Base-by-base conservation (phyloP, 306 rosid genomes). In the Cucumis cinereus region DNA sequence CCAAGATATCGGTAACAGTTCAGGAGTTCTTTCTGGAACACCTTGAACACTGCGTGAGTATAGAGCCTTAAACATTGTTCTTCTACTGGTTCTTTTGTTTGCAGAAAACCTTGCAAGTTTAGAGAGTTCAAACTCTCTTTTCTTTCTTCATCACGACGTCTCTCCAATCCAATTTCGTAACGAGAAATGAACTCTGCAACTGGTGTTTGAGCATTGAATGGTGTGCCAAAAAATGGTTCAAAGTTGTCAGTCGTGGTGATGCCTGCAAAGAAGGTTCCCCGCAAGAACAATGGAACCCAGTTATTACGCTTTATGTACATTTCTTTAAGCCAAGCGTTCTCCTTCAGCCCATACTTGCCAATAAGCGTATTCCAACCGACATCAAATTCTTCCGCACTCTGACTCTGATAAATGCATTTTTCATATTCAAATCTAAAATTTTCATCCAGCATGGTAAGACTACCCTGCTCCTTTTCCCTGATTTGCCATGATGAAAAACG, bases 401-500 rank as follows among this genome's bases (percentile, higher is more conserved):
- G 89, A 78, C 91, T 91, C 78, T 87, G 93, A 82, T 91, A 80
- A 77, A 89, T 71, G 73, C 98, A 91, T 73, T 85, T 91, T 69
- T 91, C 96, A 50, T 90, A 94, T 72, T 90, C 97, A 79, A 80
- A 84, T 80, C 81, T 79, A 35, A 94, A 87, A 30, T 83, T 86
- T 72, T 86, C 77, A 77, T 89, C 91, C 89, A 90, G 77, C 81
- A 87, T 38, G 74, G 87, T 81, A 57, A 86, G 57, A 77, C 85
- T 82, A 77, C 90, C 96, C 80, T 84, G 86, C 83, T 91, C 95
- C 84, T 89, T 87, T 67, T 85, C 95, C 82, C 86, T 90, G 26
- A 90, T 84, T 88, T 94, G 93, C 98, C 98, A 91, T 80, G 85
- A 61, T 4, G 98, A 94, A 82, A 91, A 94, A 62, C 97, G 90